These are phyloP conservation scores for Trichoderma sp. DNA, from an alignment of 2,329 filamentous ascomycete species.

Conservation along the genomic window DNA sequence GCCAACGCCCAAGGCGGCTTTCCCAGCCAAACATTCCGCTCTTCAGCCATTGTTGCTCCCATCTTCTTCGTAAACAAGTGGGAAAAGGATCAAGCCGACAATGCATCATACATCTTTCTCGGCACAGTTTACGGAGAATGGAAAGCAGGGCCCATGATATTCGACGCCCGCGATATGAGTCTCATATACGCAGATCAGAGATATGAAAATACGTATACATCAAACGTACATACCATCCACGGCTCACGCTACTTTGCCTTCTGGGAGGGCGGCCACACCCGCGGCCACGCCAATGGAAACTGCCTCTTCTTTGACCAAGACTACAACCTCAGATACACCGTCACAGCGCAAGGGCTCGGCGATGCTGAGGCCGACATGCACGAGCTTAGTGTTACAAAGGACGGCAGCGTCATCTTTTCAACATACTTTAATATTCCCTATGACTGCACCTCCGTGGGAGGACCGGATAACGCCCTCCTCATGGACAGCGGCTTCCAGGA, in stretches of 20 bases:
- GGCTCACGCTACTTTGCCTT: constrained; percentile 4
- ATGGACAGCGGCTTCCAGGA: constrained; percentile 19
- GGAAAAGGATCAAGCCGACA: neutral
- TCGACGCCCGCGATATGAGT: neutral
- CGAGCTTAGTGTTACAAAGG: neutral
- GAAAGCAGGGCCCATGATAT: constrained; percentile 7
- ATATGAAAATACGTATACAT: constrained; percentile 9
- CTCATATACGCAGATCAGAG: constrained; percentile 11
- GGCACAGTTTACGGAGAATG: constrained; percentile 7
- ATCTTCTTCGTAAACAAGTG: neutral
- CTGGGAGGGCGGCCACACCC: constrained; percentile 12
- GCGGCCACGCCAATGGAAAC: constrained; percentile 8
- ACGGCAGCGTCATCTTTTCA: neutral
- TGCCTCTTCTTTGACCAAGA: constrained; percentile 17
- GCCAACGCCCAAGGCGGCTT: neutral
- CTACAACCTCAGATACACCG: constrained; percentile 27
- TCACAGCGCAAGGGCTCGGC: constrained; percentile 40
- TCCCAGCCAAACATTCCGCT: constrained; percentile 4
- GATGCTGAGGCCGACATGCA: constrained; percentile 35
- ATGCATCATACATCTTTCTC: neutral
- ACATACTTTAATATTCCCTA: constrained; percentile 11
- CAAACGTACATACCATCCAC: neutral
- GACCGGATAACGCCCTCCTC: neutral
- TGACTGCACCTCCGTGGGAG: constrained; percentile 1
- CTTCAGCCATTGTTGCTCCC: neutral